Percentiles rank a stretch among this genome's conserved stretches.
These are phyloP conservation scores for Pseudogymnoascus sp. DNA, from an alignment of 2,329 filamentous ascomycete species.

Conservation along the genomic window DNA sequence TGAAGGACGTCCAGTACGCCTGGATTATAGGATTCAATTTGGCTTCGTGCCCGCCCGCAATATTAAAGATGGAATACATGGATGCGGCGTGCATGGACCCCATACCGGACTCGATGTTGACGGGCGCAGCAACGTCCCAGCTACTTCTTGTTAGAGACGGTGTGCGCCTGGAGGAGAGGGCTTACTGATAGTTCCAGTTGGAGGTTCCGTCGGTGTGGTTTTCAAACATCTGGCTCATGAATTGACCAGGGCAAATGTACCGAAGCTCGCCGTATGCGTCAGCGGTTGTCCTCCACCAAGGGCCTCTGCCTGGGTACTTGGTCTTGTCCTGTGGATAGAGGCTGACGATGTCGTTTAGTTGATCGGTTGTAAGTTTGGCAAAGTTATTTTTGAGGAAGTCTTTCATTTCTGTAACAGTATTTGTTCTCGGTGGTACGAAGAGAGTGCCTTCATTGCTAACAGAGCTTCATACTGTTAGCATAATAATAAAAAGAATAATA, in stretches of 20 bases:
- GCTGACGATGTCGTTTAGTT: slow-evolving; percentile 43
- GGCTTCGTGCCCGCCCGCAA: slow-evolving; percentile 49
- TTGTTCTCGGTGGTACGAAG: slow-evolving; percentile 45
- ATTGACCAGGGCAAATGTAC: slow-evolving; percentile 56
- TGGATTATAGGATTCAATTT: slow-evolving; percentile 53
- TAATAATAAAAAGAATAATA: background rate
- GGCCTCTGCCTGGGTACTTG: slow-evolving; percentile 37
- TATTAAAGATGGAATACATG: slow-evolving; percentile 59
- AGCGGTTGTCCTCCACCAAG: slow-evolving; percentile 50
- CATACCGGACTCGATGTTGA: slow-evolving; percentile 41
- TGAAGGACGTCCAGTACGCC: slow-evolving; percentile 68
- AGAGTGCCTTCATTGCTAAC: slow-evolving; percentile 59
- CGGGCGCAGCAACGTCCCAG: slow-evolving; percentile 51
- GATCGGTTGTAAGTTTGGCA: slow-evolving; percentile 41
- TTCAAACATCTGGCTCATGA: slow-evolving; percentile 30
- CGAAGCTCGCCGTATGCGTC: slow-evolving; percentile 57
- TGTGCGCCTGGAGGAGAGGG: background rate
- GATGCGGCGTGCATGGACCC: slow-evolving; percentile 64
- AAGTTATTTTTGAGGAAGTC: slow-evolving; percentile 51
- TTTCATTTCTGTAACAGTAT: slow-evolving; percentile 41
- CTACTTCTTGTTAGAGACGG: slow-evolving; percentile 13
- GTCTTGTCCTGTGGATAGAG: slow-evolving; percentile 45
- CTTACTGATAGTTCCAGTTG: slow-evolving; percentile 58
- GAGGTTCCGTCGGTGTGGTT: slow-evolving; percentile 10
- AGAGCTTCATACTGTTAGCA: slow-evolving; percentile 30